phyloP scores from a whole-genome alignment of 805 yeast species.

The Saccharomycopsis javanensis region DNA sequence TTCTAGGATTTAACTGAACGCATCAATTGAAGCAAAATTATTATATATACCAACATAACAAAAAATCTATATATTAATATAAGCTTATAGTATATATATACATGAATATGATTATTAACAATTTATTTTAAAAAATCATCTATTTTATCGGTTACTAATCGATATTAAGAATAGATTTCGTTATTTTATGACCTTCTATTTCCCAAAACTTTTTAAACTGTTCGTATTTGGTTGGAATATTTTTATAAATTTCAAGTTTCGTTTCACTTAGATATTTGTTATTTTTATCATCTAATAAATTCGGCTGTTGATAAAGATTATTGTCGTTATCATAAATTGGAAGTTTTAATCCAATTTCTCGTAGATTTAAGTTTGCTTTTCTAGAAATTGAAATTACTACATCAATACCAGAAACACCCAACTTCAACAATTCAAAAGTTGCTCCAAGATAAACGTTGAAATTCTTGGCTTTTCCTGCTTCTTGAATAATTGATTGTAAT shows the following conservation, averaged over 20 bases:
- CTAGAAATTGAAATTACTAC: slow-evolving; percentile 11
- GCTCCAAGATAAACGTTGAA: slow-evolving; percentile 1
- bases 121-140: too few species aligned
- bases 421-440: slow-evolving; percentile 4
- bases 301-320: not conserved
- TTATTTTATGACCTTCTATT: slow-evolving; percentile 2
- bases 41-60: too few species aligned
- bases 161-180: not conserved
- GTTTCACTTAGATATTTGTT: not conserved
- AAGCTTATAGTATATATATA: too few species aligned
- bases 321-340: not conserved
- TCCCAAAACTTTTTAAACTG: slow-evolving; percentile 6
- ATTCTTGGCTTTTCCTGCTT: slow-evolving; percentile 2
- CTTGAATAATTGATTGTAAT: slow-evolving; percentile 9
- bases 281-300: too few species aligned
- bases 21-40: too few species aligned
- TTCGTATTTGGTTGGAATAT: not conserved
- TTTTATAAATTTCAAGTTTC: not conserved
- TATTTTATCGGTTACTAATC: not conserved
- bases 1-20: too few species aligned
- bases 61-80: too few species aligned
- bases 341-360: slow-evolving; percentile 7
- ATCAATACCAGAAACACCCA: slow-evolving; percentile 13
- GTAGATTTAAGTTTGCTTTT: not conserved
- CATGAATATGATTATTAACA: not conserved